Percentiles rank a stretch among this genome's conserved stretches.
phyloP scores from a whole-genome alignment of 2,329 filamentous ascomycete genomes.

The Escovopsis sp. region DNA sequence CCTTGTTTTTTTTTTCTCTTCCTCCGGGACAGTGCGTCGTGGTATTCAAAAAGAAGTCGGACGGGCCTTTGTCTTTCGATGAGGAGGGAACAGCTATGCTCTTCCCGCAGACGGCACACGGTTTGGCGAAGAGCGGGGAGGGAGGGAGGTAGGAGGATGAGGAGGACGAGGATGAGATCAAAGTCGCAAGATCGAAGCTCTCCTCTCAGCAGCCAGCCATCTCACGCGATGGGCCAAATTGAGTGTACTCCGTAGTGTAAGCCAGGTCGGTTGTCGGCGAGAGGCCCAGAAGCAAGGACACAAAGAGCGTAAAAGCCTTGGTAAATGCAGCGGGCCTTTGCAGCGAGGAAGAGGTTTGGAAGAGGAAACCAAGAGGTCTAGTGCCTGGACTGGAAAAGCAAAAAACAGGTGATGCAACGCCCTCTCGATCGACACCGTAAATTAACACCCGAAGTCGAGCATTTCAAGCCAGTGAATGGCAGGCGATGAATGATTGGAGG shows the following conservation, averaged over 20 bases:
- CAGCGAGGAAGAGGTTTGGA: constrained; percentile 1
- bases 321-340: constrained; percentile 1
- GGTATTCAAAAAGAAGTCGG: neutral
- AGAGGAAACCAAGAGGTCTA: neutral
- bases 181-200: constrained; percentile 3
- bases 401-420: neutral
- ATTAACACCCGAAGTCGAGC: constrained; percentile 3
- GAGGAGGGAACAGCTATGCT: too few species aligned
- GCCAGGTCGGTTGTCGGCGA: neutral
- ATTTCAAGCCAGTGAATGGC: constrained; percentile 2
- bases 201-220: constrained; percentile 11
- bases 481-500: neutral
- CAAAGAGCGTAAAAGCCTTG: neutral
- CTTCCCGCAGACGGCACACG: neutral
- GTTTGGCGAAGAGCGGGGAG: neutral
- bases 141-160: constrained; percentile 1
- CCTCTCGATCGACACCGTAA: constrained; percentile 1
- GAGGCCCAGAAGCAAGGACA: too few species aligned
- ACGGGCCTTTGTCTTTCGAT: too few species aligned
- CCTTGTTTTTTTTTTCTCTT: too few species aligned
- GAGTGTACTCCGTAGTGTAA: constrained; percentile 1
- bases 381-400: neutral
- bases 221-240: constrained; percentile 3
- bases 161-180: constrained; percentile 4
- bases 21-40: too few species aligned